Evolutionary conservation across 2,329 filamentous ascomycete species (phyloP).

Genomic region (Fusarium sambucinum): DNA sequence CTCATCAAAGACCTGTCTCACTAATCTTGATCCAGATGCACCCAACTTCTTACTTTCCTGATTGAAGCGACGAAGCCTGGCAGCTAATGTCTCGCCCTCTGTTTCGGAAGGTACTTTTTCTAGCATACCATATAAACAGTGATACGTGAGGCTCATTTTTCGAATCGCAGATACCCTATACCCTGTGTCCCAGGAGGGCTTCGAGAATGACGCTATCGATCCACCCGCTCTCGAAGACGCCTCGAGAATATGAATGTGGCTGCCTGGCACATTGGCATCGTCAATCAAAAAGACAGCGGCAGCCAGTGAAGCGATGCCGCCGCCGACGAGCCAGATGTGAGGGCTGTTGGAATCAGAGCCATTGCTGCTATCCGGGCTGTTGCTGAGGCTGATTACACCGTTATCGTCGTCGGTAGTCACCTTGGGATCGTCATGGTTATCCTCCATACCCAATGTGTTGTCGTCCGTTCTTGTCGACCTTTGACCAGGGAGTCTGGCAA

Average conservation of each 20-base stretch:
- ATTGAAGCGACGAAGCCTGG: conserved; percentile 44
- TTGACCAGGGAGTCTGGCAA: conserved; percentile 31
- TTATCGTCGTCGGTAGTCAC: conserved; percentile 1
- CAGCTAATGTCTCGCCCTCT: conserved; percentile 42
- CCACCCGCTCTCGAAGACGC: conserved; percentile 43
- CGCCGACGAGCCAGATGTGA: conserved; percentile 47
- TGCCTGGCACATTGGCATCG: conserved; percentile 43
- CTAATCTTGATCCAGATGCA: conserved; percentile 43
- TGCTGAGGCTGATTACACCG: conserved; percentile 25
- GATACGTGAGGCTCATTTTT: conserved; percentile 46
- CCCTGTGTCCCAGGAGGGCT: conserved; percentile 44
- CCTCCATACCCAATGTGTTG: conserved; percentile 21
- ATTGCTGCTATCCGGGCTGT: conserved; percentile 31
- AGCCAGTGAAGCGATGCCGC: conserved; percentile 46
- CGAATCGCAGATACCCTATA: conserved; percentile 47
- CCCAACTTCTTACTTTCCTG: conserved; percentile 42
- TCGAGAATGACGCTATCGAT: conserved; percentile 41
- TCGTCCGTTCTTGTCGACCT: conserved; percentile 5
- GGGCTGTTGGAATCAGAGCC: conserved; percentile 21
- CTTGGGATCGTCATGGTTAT: conserved; percentile 4
- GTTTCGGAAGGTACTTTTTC: conserved; percentile 42
- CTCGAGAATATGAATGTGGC: conserved; percentile 47
- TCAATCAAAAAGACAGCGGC: conserved; percentile 46
- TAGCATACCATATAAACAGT: conserved; percentile 46
- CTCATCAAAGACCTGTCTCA: conserved; percentile 38